Evolutionary conservation across 2,329 filamentous ascomycete species (phyloP), one percentile per base, ranked within the genome.

Genomic region (Aspergillus cejpii): DNA sequence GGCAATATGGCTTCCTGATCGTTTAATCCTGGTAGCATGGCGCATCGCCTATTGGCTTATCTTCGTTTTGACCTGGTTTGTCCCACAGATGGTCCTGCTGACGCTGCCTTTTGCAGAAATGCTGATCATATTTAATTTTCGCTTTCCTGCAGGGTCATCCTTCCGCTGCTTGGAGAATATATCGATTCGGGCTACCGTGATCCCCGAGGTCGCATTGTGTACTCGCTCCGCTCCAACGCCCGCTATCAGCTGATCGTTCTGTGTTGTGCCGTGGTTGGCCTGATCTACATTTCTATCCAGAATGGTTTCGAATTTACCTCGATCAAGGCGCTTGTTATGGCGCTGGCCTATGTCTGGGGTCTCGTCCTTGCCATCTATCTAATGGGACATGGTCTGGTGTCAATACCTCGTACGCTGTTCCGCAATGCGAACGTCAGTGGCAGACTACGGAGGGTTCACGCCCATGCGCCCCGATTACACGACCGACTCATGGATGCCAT

Each of bases 41-140:
- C 80, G 91, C 62, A 91, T 98, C 53, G 84, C 85, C 15, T 98
- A 98, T 70, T 98, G 92, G 92, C 75, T 98, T 44, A 97, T 91
- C 0, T 98, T 98, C 69, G 81, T 83, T 40, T 71, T 98, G 60
- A 97, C 91, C 44, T 98, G 92, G 92, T 91, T 73, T 40, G 75
- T 56, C 34, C 37, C 24, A 23, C 37, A 10, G 33, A 39, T 19
- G 29, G 6, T 8, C 27, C 23, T 7, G 28, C 15, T 7, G 10
- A 24, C 15, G 12, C 34, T 17, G 1, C 10, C 8, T 19, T 24
- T 23, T n/a, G 17, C 33, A 37, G n/a, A 27, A 27, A n/a, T 19
- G 37, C 48, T 50, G 24, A 52, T 43, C 12, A 41, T 46, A 15
- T 24, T 33, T 20, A 12, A 34, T 45, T 6, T 8, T 24, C 23